Evolutionary conservation across 805 yeast genomes (phyloP), one percentile per base, ranked within the genome.

Genomic region (Pichia deserticola): DNA sequence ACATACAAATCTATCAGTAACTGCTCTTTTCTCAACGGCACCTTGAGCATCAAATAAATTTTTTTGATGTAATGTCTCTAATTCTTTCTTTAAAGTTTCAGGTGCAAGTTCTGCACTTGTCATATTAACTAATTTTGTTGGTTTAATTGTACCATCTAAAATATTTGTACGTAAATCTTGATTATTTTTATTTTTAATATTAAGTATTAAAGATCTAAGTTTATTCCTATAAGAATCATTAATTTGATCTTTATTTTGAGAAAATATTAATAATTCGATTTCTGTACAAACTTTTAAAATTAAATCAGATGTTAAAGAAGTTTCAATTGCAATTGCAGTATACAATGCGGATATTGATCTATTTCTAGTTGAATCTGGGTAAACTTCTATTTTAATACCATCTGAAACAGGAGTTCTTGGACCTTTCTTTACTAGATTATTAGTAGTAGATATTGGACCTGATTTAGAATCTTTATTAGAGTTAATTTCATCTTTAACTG

Each of bases 21-120:
- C 89, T 1, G 98, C 96, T 60, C 97, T 78, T 73, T 89, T 89
- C 60, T 92, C 93, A 7, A 88, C 89, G 7, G 99, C 98, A 60
- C 97, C 97, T 69, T 89, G 97, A 3, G 99, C 99, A 64, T 92
- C 95, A 68, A 86, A 92, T 64, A 93, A 73, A 67, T 93, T 93
- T 67, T 88, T 86, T 64, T 86, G 84, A 61, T 87, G 89, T 58
- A 93, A 77, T 60, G 85, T 82, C 60, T 89, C 95, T 57, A 90
- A 75, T 64, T 90, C 93, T 65, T 84, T 77, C 67, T 86, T 88
- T 58, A 93, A 76, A 35, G 88, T 81, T 61, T 87, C 97, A 4
- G 97, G 96, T 0, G 98, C 98, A 82, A 93, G 77, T 57, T 93
- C 99, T 62, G 84, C 88, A n/a, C 96, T 92, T 35, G 84, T 73